A percentile compares a stretch with the other conserved stretches of the same genome.
Evolutionary conservation across 371 early-diverging fungal genomes (phyloP).

Genomic region (Mucor circinelloides): DNA sequence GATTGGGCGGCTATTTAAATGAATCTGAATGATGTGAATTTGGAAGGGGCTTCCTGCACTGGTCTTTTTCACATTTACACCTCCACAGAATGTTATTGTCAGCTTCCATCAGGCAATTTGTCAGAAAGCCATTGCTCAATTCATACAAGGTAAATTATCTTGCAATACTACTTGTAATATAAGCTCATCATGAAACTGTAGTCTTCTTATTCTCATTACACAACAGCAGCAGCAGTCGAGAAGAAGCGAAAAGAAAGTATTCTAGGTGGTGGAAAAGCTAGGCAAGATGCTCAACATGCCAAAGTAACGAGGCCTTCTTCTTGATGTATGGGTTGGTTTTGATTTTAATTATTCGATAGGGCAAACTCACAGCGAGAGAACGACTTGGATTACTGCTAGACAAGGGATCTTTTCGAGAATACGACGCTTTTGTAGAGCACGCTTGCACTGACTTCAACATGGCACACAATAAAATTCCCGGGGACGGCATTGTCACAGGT

Average conservation of each 20-base stretch:
- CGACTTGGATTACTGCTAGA: slow-evolving; percentile 88
- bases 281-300: slow-evolving; percentile 88
- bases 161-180: background rate
- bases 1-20: background rate
- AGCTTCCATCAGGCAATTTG: background rate
- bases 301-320: slow-evolving; percentile 58
- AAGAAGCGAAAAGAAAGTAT: slow-evolving; percentile 75
- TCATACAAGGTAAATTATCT: background rate
- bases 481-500: slow-evolving; percentile 96
- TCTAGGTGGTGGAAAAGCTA: slow-evolving; percentile 83
- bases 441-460: slow-evolving; percentile 93
- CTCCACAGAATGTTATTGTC: background rate
- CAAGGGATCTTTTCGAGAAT: slow-evolving; percentile 86
- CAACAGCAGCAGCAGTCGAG: slow-evolving; percentile 34
- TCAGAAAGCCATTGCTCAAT: background rate
- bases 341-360: slow-evolving; percentile 46
- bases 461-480: slow-evolving; percentile 84
- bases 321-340: background rate
- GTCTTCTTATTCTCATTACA: slow-evolving; percentile 7
- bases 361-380: slow-evolving; percentile 97
- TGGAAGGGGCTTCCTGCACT: background rate
- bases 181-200: background rate
- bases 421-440: slow-evolving; percentile 96
- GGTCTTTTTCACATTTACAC: background rate
- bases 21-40: background rate